Evolutionary conservation across 495 filamentous ascomycete species (phyloP).

Genomic region (Hyaloscypha variabilis): DNA sequence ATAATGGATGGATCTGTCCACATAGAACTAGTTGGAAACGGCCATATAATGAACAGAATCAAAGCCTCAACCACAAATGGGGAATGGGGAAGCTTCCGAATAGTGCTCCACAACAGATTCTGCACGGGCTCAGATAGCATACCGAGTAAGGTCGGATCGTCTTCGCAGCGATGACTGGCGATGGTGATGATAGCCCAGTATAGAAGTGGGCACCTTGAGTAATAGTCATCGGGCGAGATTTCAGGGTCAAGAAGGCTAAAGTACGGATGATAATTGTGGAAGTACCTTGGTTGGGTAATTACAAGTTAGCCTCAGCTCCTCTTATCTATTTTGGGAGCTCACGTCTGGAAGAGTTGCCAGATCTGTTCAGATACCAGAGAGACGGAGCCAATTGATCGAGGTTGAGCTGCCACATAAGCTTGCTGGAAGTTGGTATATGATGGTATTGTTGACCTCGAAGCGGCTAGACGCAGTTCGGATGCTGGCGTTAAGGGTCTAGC

Average conservation of each 20-base stretch:
- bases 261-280: constrained; percentile 77
- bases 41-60: constrained; percentile 85
- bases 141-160: constrained; percentile 65
- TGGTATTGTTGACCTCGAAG: no score
- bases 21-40: constrained; percentile 79
- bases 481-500: no score
- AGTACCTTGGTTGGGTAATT: constrained; percentile 47
- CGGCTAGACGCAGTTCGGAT: no score
- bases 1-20: constrained; percentile 85
- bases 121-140: constrained; percentile 70
- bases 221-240: constrained; percentile 71
- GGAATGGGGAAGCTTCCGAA: constrained; percentile 78
- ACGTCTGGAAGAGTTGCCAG: no score
- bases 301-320: constrained; percentile 31
- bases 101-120: constrained; percentile 74
- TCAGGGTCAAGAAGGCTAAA: constrained; percentile 75
- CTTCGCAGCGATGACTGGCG: constrained; percentile 70
- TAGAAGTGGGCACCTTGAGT: constrained; percentile 69
- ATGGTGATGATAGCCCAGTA: constrained; percentile 88
- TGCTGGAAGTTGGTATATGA: no score
- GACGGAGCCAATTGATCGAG: no score
- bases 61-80: constrained; percentile 89
- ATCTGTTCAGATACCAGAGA: no score
- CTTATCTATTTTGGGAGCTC: no score
- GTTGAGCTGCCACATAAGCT: no score